Evolutionary conservation across 352 stramenopile species (phyloP).

Genomic region (Globisporangium ultimum): DNA sequence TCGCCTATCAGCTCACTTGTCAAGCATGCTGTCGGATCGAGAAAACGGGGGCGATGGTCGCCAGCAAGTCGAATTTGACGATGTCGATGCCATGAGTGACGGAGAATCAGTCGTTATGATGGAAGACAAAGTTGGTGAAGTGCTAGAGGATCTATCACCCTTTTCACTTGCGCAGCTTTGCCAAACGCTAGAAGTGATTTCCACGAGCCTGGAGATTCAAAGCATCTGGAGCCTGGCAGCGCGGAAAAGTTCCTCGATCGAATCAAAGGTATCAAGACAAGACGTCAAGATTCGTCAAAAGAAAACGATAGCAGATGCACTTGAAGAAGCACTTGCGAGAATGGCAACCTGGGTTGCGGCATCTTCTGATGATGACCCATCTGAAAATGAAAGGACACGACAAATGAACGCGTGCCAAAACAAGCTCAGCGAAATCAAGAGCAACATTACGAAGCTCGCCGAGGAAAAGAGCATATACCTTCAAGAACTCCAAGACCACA

Average conservation of each 20-base stretch:
- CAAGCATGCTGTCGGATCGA: conserved; percentile 8
- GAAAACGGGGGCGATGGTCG: neutral
- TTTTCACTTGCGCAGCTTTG: conserved; percentile 42
- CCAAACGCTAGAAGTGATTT: conserved; percentile 53
- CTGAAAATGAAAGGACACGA: conserved; percentile 11
- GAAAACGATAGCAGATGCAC: conserved; percentile 23
- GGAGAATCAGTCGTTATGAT: conserved; percentile 33
- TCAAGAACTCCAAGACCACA: conserved; percentile 13
- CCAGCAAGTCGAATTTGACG: conserved; percentile 1
- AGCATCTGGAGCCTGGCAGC: conserved; percentile 25
- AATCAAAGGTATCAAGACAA: conserved; percentile 20
- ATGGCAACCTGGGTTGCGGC: conserved; percentile 33
- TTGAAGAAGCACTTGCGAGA: conserved; percentile 35
- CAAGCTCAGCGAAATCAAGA: conserved; percentile 29
- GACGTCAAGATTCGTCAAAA: conserved; percentile 25
- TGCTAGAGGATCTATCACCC: conserved; percentile 13
- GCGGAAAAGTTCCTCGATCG: conserved; percentile 18
- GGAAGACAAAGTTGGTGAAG: conserved; percentile 22
- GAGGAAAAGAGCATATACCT: conserved; percentile 2
- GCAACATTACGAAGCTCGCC: conserved; percentile 22
- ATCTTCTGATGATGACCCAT: neutral
- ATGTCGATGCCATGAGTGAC: conserved; percentile 29
- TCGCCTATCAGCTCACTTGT: conserved; percentile 7
- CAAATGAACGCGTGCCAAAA: conserved; percentile 20
- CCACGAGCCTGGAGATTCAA: conserved; percentile 43